Percentiles rank a stretch among this genome's conserved stretches.
Conservation (phyloP, 176 grass and related monocot genomes). For the Saccharum spontaneum region DNA sequence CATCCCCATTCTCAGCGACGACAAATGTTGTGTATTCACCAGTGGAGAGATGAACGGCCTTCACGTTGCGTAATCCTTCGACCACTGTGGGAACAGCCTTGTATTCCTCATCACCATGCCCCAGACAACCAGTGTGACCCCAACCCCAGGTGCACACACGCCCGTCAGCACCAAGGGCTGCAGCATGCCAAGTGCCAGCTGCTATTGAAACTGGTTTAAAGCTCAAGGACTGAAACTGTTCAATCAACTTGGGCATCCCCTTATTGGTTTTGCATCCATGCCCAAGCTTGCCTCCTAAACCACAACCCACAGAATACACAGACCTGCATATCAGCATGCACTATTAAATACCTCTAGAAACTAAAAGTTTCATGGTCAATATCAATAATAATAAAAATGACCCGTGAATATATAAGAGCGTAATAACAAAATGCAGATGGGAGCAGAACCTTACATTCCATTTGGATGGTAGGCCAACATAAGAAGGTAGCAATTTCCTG, state of each 20-base stretch:
- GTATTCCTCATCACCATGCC: constrained; percentile 66
- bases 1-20: constrained; percentile 52
- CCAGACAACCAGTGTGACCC: constrained; percentile 63
- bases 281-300: constrained; percentile 78
- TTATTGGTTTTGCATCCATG: constrained; percentile 50
- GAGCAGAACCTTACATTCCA: constrained; percentile 60
- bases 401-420: neutral
- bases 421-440: neutral
- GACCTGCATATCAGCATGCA: constrained; percentile 43
- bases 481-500: constrained; percentile 74
- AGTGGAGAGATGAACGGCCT: constrained; percentile 59
- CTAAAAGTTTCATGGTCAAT: neutral
- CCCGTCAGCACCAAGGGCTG: constrained; percentile 51
- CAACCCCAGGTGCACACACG: constrained; percentile 78
- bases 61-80: constrained; percentile 46
- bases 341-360: neutral
- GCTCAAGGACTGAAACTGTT: constrained; percentile 57
- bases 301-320: constrained; percentile 81
- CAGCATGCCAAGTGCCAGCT: constrained; percentile 71
- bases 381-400: neutral
- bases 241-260: constrained; percentile 47
- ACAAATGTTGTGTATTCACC: constrained; percentile 70
- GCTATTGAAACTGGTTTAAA: constrained; percentile 57
- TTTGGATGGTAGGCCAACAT: constrained; percentile 52
- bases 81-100: constrained; percentile 51